Percentiles rank a stretch among this genome's conserved stretches.
These are phyloP conservation scores for Ophidiomyces ophidiicola DNA, from an alignment of 2,329 filamentous ascomycete species.

Conservation along the genomic window DNA sequence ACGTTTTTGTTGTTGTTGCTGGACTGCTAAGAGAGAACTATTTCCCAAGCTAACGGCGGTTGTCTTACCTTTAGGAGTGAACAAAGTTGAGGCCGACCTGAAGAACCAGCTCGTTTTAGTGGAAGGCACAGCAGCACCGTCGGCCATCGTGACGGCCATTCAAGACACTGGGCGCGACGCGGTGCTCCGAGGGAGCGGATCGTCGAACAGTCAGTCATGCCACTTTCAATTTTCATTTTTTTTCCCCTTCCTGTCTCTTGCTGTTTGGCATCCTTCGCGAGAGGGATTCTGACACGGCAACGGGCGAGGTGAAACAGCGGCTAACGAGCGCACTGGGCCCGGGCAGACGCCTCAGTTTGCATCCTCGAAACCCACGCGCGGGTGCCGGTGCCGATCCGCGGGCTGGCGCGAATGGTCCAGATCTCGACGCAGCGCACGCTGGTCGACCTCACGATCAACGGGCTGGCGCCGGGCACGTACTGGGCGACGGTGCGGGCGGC, in stretches of 20 bases:
- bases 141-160: conserved; percentile 76
- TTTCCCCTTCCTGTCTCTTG: no score
- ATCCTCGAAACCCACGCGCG: conserved; percentile 77
- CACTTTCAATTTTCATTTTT: conserved; percentile 1
- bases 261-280: no score
- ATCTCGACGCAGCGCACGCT: conserved; percentile 63
- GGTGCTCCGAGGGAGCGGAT: conserved; percentile 79
- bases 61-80: conserved; percentile 60
- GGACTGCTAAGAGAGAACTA: conserved; percentile 3
- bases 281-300: no score
- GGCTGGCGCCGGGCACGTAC: conserved; percentile 69
- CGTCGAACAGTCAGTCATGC: conserved; percentile 55
- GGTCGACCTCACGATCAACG: conserved; percentile 75
- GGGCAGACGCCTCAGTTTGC: conserved; percentile 62
- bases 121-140: conserved; percentile 80
- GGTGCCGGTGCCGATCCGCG: conserved; percentile 59
- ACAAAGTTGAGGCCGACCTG: conserved; percentile 69
- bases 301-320: no score
- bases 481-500: conserved; percentile 71
- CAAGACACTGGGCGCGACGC: conserved; percentile 85
- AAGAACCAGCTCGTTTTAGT: conserved; percentile 72
- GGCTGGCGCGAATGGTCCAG: conserved; percentile 86
- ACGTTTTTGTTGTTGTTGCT: no score
- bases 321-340: no score
- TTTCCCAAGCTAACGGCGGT: no score